These are phyloP conservation scores for Phytophthora sp. DNA, from an alignment of 352 stramenopile genomes.

Conservation along the genomic window DNA sequence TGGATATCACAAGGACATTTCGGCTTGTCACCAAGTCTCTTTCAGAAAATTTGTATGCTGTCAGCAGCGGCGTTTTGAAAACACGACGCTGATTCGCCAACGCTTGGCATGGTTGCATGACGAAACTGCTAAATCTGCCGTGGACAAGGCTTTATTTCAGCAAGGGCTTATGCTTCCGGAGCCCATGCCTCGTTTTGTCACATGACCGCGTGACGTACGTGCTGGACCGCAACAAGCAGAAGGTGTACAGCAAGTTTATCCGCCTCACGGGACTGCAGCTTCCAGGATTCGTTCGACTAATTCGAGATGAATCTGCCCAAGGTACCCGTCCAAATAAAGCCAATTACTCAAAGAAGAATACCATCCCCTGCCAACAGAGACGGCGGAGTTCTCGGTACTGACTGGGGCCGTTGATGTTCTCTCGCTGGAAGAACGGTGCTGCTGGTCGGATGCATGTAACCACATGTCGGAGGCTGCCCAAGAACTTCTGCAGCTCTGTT, in stretches of 20 bases:
- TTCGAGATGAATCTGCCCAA: slow-evolving; percentile 6
- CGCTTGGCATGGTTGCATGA: too few species aligned
- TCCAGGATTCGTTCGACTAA: slow-evolving; percentile 13
- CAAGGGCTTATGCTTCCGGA: not conserved
- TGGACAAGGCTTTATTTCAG: not conserved
- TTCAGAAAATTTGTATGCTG: too few species aligned
- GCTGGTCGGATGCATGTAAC: not conserved
- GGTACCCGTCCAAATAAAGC: slow-evolving; percentile 18
- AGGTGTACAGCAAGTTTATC: slow-evolving; percentile 13
- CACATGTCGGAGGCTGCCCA: not conserved
- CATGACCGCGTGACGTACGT: not conserved
- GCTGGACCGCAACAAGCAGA: not conserved
- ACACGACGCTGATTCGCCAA: too few species aligned
- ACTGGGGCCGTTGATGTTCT: too few species aligned
- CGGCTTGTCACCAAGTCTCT: too few species aligned
- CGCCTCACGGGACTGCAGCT: not conserved
- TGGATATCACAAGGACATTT: not conserved
- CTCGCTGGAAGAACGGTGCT: too few species aligned
- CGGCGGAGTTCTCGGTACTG: too few species aligned
- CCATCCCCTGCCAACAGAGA: too few species aligned
- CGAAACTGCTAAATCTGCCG: too few species aligned
- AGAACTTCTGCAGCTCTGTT: too few species aligned
- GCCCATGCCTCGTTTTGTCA: not conserved
- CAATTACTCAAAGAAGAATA: too few species aligned
- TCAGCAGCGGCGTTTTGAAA: too few species aligned